Evolutionary conservation across 495 filamentous ascomycete species (phyloP).

Genomic region (Cercophora newfieldiana): DNA sequence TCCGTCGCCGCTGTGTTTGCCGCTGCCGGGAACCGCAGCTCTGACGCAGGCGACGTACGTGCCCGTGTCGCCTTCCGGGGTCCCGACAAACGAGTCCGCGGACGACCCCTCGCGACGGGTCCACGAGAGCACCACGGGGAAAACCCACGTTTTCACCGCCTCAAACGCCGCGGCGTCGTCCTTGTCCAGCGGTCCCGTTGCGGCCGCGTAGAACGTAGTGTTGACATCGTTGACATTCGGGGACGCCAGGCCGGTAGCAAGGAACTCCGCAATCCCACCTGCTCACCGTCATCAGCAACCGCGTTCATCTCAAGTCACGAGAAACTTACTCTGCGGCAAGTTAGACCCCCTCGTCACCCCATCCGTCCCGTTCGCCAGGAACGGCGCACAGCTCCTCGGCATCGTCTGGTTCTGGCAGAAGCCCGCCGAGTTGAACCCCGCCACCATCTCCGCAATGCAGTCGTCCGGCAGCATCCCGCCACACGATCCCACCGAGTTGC

Average conservation of each 20-base stretch:
- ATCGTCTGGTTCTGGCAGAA: constrained; percentile 10
- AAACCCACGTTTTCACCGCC: constrained; percentile 1
- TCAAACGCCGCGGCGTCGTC: background rate
- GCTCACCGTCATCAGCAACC: background rate
- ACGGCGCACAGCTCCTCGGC: background rate
- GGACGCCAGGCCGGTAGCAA: no score
- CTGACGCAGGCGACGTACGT: background rate
- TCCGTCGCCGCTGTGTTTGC: background rate
- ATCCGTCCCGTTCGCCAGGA: constrained; percentile 6
- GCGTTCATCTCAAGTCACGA: no score
- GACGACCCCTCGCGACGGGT: background rate
- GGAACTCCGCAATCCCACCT: no score
- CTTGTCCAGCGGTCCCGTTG: background rate
- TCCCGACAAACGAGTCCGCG: background rate
- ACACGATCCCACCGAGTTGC: background rate
- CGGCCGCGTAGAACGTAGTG: background rate
- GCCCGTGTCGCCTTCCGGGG: background rate
- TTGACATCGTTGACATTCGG: no score
- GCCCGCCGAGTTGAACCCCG: background rate
- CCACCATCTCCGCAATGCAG: background rate
- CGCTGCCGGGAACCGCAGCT: background rate
- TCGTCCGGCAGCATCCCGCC: background rate
- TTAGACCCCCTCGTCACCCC: background rate
- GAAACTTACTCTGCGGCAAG: constrained; percentile 1
- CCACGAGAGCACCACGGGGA: constrained; percentile 7